A percentile compares a stretch with the other conserved stretches of the same genome.
phyloP scores from a whole-genome alignment of 1,139 yeast species.

The Saccharomyces hybrid region DNA sequence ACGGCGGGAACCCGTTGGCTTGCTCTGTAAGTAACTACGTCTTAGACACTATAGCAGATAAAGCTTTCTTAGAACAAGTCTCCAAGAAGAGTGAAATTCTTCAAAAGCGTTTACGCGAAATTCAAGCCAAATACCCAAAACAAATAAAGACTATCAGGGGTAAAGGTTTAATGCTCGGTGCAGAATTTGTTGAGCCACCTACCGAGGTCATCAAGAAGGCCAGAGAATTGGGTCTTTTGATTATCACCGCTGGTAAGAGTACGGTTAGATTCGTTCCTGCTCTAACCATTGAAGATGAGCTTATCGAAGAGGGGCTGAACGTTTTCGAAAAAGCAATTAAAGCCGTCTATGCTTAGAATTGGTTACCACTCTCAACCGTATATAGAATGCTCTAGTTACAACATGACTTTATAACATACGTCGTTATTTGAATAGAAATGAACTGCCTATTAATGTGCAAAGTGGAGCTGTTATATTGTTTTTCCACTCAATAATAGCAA shows the following conservation, averaged over 20 bases:
- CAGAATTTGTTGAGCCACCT: conserved; percentile 65
- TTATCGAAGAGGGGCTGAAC: conserved; percentile 60
- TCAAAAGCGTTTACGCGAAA: conserved; percentile 40
- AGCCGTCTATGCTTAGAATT: conserved; percentile 25
- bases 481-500: not conserved
- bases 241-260: conserved; percentile 86
- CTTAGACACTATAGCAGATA: conserved; percentile 55
- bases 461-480: not conserved
- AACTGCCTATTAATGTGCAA: not conserved
- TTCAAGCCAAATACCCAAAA: conserved; percentile 51
- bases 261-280: conserved; percentile 91
- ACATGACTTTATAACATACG: no score
- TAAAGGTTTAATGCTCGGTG: conserved; percentile 76
- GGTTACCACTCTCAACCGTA: not conserved
- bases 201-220: conserved; percentile 58
- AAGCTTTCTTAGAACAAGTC: conserved; percentile 55
- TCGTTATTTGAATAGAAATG: no score
- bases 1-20: conserved; percentile 94
- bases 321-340: conserved; percentile 51
- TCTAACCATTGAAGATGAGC: conserved; percentile 66
- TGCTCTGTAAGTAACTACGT: conserved; percentile 75
- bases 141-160: conserved; percentile 70
- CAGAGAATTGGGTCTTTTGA: conserved; percentile 69
- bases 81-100: conserved; percentile 50
- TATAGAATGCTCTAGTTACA: not conserved